Evolutionary conservation across 805 yeast species (phyloP), one percentile per base, ranked within the genome.

Genomic region (Schwanniomyces pseudopolymorphus): DNA sequence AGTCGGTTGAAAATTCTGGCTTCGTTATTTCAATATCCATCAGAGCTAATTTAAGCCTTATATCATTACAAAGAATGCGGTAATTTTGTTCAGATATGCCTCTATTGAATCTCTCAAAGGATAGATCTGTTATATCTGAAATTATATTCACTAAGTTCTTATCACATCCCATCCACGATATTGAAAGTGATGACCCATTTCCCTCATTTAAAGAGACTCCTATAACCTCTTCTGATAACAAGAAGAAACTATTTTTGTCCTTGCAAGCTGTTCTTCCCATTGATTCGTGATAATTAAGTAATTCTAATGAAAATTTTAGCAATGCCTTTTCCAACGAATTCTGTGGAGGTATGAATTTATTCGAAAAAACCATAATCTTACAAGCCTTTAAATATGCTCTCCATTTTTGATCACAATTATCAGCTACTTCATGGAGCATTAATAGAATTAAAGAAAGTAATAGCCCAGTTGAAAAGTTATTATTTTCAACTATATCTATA

Each of bases 151-250:
- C 42, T 38, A 66, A 48, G 6, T 49, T 41, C 35, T 52, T 48
- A 36, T 63, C 65, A 44, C 70, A 64, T 13, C 70, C 71, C 60
- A 61, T 63, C 71, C 71, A 66, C 22, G 65, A 54, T 10, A 61
- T 55, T 11, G 36, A 25, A 3, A 43, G 35, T 16, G 28, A 11
- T 13, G 38, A 43, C 4, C 33, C 28, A 28, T 7, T 16, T 20
- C 16, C 16, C 5, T 10, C n/a, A 10, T 21, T 21, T 5, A 35
- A 13, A 9, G 31, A 24, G 21, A 25, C 37, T 13, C 40, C 49
- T 20, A 46, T 47, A 6, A 51, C 46, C 4, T 52, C 52, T 33
- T 52, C 55, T 26, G 50, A 45, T 27, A 46, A 46, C 49, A 53
- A 44, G 43, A 64, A 56, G 46, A 57, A 60, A 33, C 56, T 54